Base-by-base conservation (phyloP, 306 rosid species). In the Macrotyloma uniflorum region DNA sequence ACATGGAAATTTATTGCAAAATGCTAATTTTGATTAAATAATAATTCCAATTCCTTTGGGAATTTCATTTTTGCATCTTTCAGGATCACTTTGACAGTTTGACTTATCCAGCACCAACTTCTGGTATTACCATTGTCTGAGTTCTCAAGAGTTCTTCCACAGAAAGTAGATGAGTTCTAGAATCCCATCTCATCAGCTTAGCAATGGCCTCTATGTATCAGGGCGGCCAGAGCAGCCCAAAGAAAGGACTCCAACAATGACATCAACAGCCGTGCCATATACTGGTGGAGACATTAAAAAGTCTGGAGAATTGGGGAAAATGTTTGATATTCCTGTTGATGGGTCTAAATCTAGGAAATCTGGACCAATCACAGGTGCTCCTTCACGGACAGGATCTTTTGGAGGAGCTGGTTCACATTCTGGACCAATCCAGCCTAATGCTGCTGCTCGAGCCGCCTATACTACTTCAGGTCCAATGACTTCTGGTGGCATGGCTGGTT, bases 211-310 rank as follows among this genome's bases (percentile, higher is more conserved):
- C 30, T 91, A 91, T 19, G 99, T 95, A 75, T 93, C 98, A 32
- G 98, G 99, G 76, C 86, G 98, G 88, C 99, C 99, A 12, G 98
- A 95, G 91, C 98, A 91, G 83, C 99, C 94, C 14, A 95, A 93
- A 86, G 99, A 95, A 88, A 93, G 91, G 87, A 23, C 96, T 68
- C 99, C 99, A 11, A 90, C 96, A 1, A 95, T 95, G 99, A 86
- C 91, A 69, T 93, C 99, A 28, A 85, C 88, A 1, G 89, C 98
- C 11, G 77, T 91, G 96, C 98, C 98, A 43, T 95, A 95, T 79
- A 92, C 98, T 14, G 98, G 98, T 22, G 98, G 98, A 55, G 98
- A 92, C 84, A 95, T 95, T 19, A 95, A 95, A 81, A 92, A 81
- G 86, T 95, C 98, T 0, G 98, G 98, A 72, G 98, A 92, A 75